Evolutionary conservation across 2,329 filamentous ascomycete genomes (phyloP).

Genomic region (Orbilia brochopaga): DNA sequence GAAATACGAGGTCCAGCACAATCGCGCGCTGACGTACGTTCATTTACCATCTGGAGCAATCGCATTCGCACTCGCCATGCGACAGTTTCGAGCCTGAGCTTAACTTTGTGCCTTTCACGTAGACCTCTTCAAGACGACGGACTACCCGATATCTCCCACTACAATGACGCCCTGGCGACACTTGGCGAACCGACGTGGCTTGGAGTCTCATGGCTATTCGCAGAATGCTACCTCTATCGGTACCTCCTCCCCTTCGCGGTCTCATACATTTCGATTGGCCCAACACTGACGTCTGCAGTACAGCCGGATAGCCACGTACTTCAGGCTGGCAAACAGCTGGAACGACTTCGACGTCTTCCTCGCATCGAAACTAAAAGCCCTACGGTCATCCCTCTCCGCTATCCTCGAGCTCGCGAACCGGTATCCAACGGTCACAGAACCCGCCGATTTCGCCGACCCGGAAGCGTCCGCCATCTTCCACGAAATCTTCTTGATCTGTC

Average conservation of each 20-base stretch:
- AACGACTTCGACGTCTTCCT: slow-evolving; percentile 87
- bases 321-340: slow-evolving; percentile 80
- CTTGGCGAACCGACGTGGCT: slow-evolving; percentile 81
- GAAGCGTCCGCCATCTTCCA: slow-evolving; percentile 80
- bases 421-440: slow-evolving; percentile 70
- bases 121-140: slow-evolving; percentile 69
- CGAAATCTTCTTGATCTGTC: slow-evolving; percentile 94
- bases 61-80: not conserved
- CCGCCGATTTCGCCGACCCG: slow-evolving; percentile 60
- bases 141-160: slow-evolving; percentile 73
- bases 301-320: slow-evolving; percentile 79
- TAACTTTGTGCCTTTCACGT: not conserved
- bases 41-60: too few relatives aligned
- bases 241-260: slow-evolving; percentile 56
- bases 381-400: slow-evolving; percentile 86
- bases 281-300: slow-evolving; percentile 53
- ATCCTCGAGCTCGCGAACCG: slow-evolving; percentile 80
- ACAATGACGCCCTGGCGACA: slow-evolving; percentile 83
- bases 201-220: slow-evolving; percentile 82
- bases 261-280: not conserved
- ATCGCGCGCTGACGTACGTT: slow-evolving; percentile 75
- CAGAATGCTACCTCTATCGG: slow-evolving; percentile 94
- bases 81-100: not conserved
- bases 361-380: slow-evolving; percentile 87
- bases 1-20: slow-evolving; percentile 95